Base-by-base conservation (phyloP, 116 monocot genomes). In the Zostera marina region DNA sequence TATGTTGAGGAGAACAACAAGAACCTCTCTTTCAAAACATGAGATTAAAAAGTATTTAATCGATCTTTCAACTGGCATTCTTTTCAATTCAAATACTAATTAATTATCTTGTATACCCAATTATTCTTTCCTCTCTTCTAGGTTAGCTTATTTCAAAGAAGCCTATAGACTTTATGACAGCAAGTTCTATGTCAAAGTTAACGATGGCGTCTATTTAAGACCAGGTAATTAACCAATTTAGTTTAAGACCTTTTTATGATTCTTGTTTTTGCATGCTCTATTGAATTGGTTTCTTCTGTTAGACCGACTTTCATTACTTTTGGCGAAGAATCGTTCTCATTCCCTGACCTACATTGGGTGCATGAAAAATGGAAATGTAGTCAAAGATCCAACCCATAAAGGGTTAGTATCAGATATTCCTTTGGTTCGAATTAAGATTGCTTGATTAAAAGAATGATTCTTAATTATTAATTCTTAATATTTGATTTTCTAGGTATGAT, bases 321-420 rank as follows among this genome's bases (percentile, higher is more conserved):
- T 99, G 71, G 99, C 83, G 39, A 87, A 81, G 67, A 77, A 91
- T 17, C 76, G 99, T 1, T 7, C 61, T n/a, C 70, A 91, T 56
- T 44, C 73, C 43, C 98, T 76, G 43, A 87, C 83, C 39, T 90
- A 98, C 63, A 64, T 98, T 58, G 98, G 98, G 41, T 98, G 86
- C 78, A 86, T 98, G 98, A 98, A 98, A 76, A 98, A 98, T 62
- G 98, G 98, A 9, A 83, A 81, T 55, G 86, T 98, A 9, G 76
- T 98, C 65, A 98, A 79, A 24, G 74, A 98, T 49, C 86, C 91
- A 5, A 83, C 78, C 14, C 64, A 83, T 2, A 98, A 98, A 71
- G 86, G 98, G 98, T 90, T 52, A 64, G 76, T 72, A 9, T 59
- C 21, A 10, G 20, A 49, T 19, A 16, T 42, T 58, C 21, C 38